Base-by-base conservation (phyloP, 306 rosid species). In the Prunus padus region DNA sequence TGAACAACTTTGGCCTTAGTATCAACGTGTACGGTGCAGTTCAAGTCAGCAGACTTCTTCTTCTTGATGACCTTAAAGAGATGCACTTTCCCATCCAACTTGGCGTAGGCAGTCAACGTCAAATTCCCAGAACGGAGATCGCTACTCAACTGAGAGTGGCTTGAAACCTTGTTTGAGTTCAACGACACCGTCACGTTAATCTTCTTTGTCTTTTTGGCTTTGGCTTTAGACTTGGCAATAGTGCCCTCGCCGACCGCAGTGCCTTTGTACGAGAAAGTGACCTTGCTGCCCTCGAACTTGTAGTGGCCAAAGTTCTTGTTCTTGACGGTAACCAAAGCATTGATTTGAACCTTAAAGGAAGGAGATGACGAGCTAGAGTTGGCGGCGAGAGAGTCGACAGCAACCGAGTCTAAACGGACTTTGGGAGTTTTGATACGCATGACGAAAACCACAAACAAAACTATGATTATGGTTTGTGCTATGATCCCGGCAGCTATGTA, bases 41-140 rank as follows among this genome's bases (percentile, higher is more conserved):
- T 67, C 81, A 83, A 12, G 7, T 76, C 30, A 2, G 84, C 75
- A 1, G 84, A 61, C 54, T 72, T 83, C 37, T 72, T 79, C 84
- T 80, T 83, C 82, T 76, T 83, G 60, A 76, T 60, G 50, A 79
- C 18, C n/a, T 37, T 66, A 23, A 83, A 70, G 30, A 79, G 62
- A 55, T 80, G 79, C 5, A 83, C 78, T 79, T 80, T 83, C 19
- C 87, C 84, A 1, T 49, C 65, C 79, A 83, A 67, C 60, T 79
- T 76, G 46, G 84, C 82, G 64, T 44, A 65, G 18, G 79, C 83
- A 19, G 40, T 72, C 54, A 83, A 55, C 42, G 69, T 77, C 64
- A 83, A 49, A 8, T 33, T 76, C 70, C 82, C 82, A 16, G 79
- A 61, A 0, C 37, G 62, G 19, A 79, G 37, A 42, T 83, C 87